phyloP scores from a whole-genome alignment of 331 rosid species.

The Quercus tomentella region DNA sequence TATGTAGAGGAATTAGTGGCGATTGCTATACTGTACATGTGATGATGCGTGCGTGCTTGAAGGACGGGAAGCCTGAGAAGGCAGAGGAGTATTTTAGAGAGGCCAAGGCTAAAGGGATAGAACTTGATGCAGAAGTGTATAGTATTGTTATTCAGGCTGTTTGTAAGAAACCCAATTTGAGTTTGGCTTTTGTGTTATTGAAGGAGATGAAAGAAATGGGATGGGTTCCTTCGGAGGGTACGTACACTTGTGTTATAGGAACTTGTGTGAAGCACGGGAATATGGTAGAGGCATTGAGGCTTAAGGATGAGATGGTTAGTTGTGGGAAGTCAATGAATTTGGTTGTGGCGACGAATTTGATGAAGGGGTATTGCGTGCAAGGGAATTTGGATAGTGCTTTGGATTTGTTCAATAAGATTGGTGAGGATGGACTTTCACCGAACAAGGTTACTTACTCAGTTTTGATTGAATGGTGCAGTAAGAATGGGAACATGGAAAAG shows the following conservation, averaged over 20 bases:
- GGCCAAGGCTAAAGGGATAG: slow-evolving; percentile 42
- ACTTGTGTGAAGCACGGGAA: slow-evolving; percentile 65
- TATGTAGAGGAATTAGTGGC: slow-evolving; percentile 34
- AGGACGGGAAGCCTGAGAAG: slow-evolving; percentile 37
- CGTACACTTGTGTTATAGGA: slow-evolving; percentile 40
- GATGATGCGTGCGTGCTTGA: slow-evolving; percentile 54
- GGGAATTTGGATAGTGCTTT: slow-evolving; percentile 57
- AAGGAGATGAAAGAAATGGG: slow-evolving; percentile 61
- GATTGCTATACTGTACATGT: slow-evolving; percentile 45
- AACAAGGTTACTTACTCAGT: slow-evolving; percentile 39
- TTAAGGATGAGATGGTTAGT: slow-evolving; percentile 68
- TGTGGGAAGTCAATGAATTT: slow-evolving; percentile 42
- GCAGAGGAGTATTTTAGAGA: slow-evolving; percentile 39
- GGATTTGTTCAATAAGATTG: slow-evolving; percentile 39
- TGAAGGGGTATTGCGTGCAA: slow-evolving; percentile 53
- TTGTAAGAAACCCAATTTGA: slow-evolving; percentile 37
- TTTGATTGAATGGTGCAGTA: slow-evolving; percentile 57
- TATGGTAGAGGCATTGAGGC: slow-evolving; percentile 46
- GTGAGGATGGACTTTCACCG: slow-evolving; percentile 44
- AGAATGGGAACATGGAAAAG: slow-evolving; percentile 54
- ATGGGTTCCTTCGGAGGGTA: slow-evolving; percentile 50
- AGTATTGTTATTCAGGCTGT: slow-evolving; percentile 42
- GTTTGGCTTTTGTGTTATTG: slow-evolving; percentile 39
- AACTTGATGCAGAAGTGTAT: slow-evolving; percentile 52
- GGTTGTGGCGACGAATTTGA: slow-evolving; percentile 50